A percentile compares a stretch with the other conserved stretches of the same genome.
Conservation (phyloP, 305 asterid genomes). For the Solanum hybrid region DNA sequence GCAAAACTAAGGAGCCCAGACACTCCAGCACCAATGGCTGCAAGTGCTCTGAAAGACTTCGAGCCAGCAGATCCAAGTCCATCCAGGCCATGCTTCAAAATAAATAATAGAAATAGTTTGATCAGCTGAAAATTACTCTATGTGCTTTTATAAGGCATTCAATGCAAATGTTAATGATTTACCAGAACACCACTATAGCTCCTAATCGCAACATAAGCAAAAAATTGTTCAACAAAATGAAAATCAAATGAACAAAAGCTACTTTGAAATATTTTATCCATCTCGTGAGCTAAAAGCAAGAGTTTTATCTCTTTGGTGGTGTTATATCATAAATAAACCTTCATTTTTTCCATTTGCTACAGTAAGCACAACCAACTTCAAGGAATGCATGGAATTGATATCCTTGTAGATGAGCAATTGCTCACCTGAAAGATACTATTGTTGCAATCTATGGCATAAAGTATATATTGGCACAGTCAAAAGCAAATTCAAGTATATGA, state of each 20-base stretch:
- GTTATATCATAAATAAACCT: background rate
- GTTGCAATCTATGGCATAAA: background rate
- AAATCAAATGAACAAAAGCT: background rate
- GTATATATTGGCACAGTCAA: background rate
- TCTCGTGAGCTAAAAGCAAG: background rate
- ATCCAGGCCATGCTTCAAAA: constrained; percentile 40
- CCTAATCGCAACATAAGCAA: background rate
- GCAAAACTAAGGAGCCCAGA: constrained; percentile 70
- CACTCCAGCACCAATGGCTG: constrained; percentile 72
- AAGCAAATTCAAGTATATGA: background rate
- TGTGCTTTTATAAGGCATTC: background rate
- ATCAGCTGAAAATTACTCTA: background rate
- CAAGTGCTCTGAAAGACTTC: constrained; percentile 53
- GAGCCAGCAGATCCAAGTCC: constrained; percentile 38
- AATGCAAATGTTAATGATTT: background rate
- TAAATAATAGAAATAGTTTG: background rate
- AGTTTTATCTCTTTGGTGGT: background rate
- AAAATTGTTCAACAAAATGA: background rate
- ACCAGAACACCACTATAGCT: background rate
- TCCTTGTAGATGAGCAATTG: background rate
- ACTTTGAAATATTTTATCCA: background rate
- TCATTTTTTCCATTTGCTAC: background rate
- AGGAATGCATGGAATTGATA: background rate
- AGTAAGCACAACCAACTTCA: background rate
- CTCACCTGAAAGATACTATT: background rate